Evolutionary conservation across 805 yeast species (phyloP).

Genomic region (Metschnikowia matae): DNA sequence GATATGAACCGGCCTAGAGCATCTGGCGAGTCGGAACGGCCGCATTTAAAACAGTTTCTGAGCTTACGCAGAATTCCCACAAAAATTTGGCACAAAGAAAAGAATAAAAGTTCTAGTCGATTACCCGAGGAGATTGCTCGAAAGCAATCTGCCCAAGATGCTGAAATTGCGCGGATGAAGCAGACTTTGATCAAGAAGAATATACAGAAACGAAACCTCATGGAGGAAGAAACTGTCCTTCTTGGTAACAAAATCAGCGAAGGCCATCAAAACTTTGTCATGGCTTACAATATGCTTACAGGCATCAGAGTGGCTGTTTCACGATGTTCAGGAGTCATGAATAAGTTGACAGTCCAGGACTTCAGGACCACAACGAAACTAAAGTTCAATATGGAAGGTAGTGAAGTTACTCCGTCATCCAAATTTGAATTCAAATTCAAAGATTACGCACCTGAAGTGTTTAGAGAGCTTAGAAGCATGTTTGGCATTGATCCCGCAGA

Average conservation of each 20-base stretch:
- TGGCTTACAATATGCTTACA: constrained; percentile 96
- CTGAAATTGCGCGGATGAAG: constrained; percentile 51
- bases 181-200: constrained; percentile 44
- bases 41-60: constrained; percentile 7
- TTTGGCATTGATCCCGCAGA: constrained; percentile 96
- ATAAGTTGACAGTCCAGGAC: constrained; percentile 65
- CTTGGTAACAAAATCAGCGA: constrained; percentile 83
- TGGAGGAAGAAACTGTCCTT: constrained; percentile 54
- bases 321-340: constrained; percentile 80
- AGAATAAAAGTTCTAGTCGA: background rate
- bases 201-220: constrained; percentile 34
- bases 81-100: constrained; percentile 5
- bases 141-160: constrained; percentile 17
- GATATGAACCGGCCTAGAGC: constrained; percentile 1
- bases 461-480: constrained; percentile 71
- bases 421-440: constrained; percentile 95
- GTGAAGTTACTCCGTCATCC: constrained; percentile 86
- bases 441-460: constrained; percentile 93
- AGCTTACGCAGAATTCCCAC: constrained; percentile 12
- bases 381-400: constrained; percentile 83
- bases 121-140: constrained; percentile 1
- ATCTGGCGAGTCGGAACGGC: constrained; percentile 7
- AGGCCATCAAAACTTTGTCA: constrained; percentile 88
- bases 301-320: constrained; percentile 96
- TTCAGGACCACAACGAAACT: constrained; percentile 71